phyloP scores from a whole-genome alignment of 2,329 filamentous ascomycete species.

The Colletotrichum tropicicola region DNA sequence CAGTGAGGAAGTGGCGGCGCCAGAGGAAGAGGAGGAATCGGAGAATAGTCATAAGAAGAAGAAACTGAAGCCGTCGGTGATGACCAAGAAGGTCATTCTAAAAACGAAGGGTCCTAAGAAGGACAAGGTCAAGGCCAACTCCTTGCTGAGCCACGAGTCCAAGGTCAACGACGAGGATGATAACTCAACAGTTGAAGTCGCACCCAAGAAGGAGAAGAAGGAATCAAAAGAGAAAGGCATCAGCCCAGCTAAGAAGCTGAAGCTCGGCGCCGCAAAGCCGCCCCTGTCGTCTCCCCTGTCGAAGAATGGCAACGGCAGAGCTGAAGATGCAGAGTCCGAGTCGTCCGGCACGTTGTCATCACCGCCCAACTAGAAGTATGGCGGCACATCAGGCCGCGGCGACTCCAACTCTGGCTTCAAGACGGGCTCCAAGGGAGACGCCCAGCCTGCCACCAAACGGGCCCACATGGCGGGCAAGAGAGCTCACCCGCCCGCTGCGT shows the following conservation, averaged over 20 bases:
- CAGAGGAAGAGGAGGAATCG: conserved; percentile 60
- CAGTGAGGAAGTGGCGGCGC: conserved; percentile 56
- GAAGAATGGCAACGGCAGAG: conserved; percentile 52
- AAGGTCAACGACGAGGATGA: conserved; percentile 42
- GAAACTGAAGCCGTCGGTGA: conserved; percentile 58
- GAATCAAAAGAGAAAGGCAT: conserved; percentile 40
- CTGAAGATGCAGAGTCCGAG: conserved; percentile 62
- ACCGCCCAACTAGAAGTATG: conserved; percentile 46
- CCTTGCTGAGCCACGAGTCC: conserved; percentile 60
- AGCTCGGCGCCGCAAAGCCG: conserved; percentile 52
- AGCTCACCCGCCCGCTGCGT: neutral
- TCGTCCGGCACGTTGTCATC: conserved; percentile 66
- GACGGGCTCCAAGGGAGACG: neutral
- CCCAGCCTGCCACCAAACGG: neutral
- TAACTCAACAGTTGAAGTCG: conserved; percentile 38
- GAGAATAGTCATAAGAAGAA: conserved; percentile 66
- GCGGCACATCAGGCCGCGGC: neutral
- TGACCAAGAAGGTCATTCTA: conserved; percentile 64
- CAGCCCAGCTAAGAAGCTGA: conserved; percentile 53
- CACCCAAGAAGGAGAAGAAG: conserved; percentile 49
- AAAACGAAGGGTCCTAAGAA: conserved; percentile 65
- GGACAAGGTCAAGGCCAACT: conserved; percentile 62
- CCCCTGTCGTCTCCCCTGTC: conserved; percentile 57
- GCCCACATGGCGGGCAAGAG: neutral
- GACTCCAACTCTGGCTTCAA: neutral